These are phyloP conservation scores for Sequoiadendron giganteum DNA, from an alignment of 75 land plant species.

Conservation along the genomic window DNA sequence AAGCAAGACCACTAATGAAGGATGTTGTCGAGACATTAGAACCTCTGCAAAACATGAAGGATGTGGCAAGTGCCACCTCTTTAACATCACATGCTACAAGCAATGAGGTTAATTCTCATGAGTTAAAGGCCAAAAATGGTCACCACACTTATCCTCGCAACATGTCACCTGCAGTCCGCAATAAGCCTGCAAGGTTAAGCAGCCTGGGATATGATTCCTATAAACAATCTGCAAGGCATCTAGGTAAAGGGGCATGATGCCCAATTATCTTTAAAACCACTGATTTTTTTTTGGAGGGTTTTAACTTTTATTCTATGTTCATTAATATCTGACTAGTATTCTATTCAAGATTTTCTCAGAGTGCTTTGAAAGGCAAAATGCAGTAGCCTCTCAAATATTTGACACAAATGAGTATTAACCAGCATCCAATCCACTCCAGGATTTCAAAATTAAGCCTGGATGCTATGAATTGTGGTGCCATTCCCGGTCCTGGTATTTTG, in stretches of 20 bases:
- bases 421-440: neutral
- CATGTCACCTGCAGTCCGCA: neutral
- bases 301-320: neutral
- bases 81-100: constrained; percentile 1
- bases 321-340: neutral
- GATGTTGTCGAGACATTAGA: constrained; percentile 30
- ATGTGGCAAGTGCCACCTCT: constrained; percentile 14
- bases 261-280: neutral
- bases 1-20: constrained; percentile 32
- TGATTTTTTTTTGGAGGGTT: neutral
- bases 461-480: neutral
- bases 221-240: constrained; percentile 4
- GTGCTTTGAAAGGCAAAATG: neutral
- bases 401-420: neutral
- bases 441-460: neutral
- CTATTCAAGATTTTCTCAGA: neutral
- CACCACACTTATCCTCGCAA: neutral
- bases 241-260: neutral
- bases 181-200: constrained; percentile 5
- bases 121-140: neutral
- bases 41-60: constrained; percentile 24
- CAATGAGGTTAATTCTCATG: neutral
- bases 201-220: constrained; percentile 3
- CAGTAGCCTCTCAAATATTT: neutral
- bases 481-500: neutral